Evolutionary conservation across 1,139 yeast species (phyloP), one percentile per base, ranked within the genome.

Genomic region (Yarrowia galli): DNA sequence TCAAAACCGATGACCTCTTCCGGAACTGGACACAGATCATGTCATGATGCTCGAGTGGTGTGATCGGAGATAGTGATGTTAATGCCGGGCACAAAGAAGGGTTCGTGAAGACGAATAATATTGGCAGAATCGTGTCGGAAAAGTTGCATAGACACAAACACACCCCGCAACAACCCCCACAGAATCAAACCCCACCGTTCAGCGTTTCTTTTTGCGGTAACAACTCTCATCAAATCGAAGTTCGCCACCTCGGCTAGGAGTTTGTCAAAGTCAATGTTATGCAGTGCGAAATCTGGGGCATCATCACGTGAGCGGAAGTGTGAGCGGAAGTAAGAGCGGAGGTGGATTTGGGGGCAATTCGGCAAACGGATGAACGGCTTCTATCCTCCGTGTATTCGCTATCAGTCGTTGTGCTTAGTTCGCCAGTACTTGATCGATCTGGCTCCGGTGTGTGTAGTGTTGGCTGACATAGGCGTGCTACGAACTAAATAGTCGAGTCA

Each of bases 171-270:
- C 16, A 15, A 40, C 43, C 8, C 3, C 6, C 20, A 6, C 32
- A 22, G 23, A 22, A 15, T 12, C 28, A 23, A 8, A 10, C 15
- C 45, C 15, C 13, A 3, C 18, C 32, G n/a, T 6, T 9, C 18
- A 12, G 2, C 6, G 32, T 45, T 45, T 6, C 49, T 45, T 45
- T 45, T 45, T 42, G 13, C 23, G 16, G 8, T 2, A 15, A 9
- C 45, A 42, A 42, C 46, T 42, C 46, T 42, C 46, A 42, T 42
- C 15, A 12, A 1, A 42, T 20, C 23, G 16, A 42, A 12, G 46
- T 42, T 42, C 23, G 49, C 49, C 49, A 45, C 49, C 49, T 45
- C 49, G 49, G 49, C 49, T 45, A 45, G 3, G n/a, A 43, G 46
- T 28, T 28, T 6, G 13, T 43, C 46, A 43, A 42, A 43, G 46